Evolutionary conservation across 2,329 filamentous ascomycete species (phyloP).

Genomic region (Aspergillus felis): DNA sequence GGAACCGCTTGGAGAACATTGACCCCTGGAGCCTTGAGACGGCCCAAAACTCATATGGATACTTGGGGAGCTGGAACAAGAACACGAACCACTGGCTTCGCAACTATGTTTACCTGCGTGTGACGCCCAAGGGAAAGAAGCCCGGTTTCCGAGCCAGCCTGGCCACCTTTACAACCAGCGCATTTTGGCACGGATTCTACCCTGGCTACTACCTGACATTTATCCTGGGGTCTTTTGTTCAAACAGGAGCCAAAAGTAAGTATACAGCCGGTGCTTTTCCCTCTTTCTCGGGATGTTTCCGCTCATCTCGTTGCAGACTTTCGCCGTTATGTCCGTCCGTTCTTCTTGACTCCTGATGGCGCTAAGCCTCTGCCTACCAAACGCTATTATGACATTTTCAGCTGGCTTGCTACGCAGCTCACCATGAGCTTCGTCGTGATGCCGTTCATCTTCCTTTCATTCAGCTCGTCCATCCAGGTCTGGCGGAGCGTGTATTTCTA

Average conservation of each 20-base stretch:
- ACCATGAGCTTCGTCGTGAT: conserved; percentile 76
- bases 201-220: conserved; percentile 95
- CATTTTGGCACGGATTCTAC: conserved; percentile 97
- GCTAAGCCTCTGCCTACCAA: conserved; percentile 67
- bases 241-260: conserved; percentile 91
- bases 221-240: conserved; percentile 81
- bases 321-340: conserved; percentile 82
- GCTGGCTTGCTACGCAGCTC: conserved; percentile 72
- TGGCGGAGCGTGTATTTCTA: conserved; percentile 93
- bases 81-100: conserved; percentile 97
- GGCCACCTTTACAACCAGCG: conserved; percentile 90
- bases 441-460: conserved; percentile 79
- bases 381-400: conserved; percentile 78
- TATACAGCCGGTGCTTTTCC: conserved; percentile 17
- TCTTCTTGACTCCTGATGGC: conserved; percentile 80
- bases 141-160: conserved; percentile 92
- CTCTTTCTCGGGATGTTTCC: conserved; percentile 2
- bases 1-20: conserved; percentile 88
- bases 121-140: conserved; percentile 93
- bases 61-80: conserved; percentile 94
- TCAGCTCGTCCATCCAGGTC: conserved; percentile 65
- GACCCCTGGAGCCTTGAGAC: conserved; percentile 79
- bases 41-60: conserved; percentile 90
- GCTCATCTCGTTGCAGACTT: conserved; percentile 58
- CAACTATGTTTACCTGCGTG: conserved; percentile 92